Conservation (phyloP, 208 protist species). For the Crithidia expoeki region DNA sequence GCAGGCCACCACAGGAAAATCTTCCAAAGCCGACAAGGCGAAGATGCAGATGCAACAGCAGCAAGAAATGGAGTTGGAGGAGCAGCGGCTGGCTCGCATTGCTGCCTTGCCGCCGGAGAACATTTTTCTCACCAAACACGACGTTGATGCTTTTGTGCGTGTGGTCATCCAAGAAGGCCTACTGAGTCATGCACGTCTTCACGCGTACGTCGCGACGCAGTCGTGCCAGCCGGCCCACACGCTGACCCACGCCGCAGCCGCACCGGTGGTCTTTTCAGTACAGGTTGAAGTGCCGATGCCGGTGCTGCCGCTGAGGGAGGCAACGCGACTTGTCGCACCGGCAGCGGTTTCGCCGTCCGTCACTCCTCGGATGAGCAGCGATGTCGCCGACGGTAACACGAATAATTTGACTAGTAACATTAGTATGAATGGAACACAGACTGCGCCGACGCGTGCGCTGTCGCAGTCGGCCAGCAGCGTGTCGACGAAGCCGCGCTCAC, state of each 20-base stretch:
- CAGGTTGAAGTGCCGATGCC: constrained; percentile 53
- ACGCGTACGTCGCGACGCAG: constrained; percentile 27
- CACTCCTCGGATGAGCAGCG: not conserved
- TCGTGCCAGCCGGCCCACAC: constrained; percentile 7
- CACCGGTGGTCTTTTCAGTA: constrained; percentile 30
- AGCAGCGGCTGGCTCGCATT: constrained; percentile 41
- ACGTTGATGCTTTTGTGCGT: constrained; percentile 48
- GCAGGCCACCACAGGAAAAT: constrained; percentile 30
- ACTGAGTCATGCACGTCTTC: constrained; percentile 63
- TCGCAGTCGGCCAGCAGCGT: constrained; percentile 1
- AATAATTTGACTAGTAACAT: not conserved
- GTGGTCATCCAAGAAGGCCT: constrained; percentile 57
- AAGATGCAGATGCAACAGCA: constrained; percentile 53
- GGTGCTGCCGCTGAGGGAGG: constrained; percentile 43
- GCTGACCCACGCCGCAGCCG: constrained; percentile 8
- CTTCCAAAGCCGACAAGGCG: constrained; percentile 39
- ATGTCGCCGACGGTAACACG: not conserved
- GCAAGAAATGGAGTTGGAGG: constrained; percentile 67
- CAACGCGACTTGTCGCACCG: constrained; percentile 13
- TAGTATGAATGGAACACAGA: not conserved
- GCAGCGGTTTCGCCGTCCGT: not conserved
- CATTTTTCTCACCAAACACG: constrained; percentile 62
- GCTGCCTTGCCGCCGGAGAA: constrained; percentile 66
- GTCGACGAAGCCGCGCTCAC: constrained; percentile 13
- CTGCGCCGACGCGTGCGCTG: constrained; percentile 2